Evolutionary conservation across 257 asterid genomes (phyloP), one percentile per base, ranked within the genome.

Genomic region (Apocynum venetum): DNA sequence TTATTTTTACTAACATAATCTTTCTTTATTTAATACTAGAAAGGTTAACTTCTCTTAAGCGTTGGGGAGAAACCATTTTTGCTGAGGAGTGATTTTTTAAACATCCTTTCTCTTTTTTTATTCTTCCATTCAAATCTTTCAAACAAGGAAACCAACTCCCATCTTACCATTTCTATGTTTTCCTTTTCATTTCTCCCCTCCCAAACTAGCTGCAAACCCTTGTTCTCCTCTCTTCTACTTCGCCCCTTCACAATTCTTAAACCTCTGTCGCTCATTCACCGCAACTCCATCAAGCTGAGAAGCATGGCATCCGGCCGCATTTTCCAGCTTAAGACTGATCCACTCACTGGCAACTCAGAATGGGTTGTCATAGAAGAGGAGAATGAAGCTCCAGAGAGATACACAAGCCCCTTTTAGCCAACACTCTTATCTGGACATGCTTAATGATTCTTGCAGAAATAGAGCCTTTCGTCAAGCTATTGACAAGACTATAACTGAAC

Each of bases 381-480:
- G 25, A 92, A 82, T 70, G 83, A 72, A 17, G 70, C 71, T 25
- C 82, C 76, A 19, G 79, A 53, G 81, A 78, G 68, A 74, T 86
- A 46, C 87, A 83, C 2, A 80, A 84, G 51, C 86, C 93, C 78
- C 88, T 90, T 55, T 91, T 95, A 31, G 91, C 97, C 46, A 80
- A 90, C 55, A 95, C 97, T 91, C 96, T 52, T 93, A 90, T 70
- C 93, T 91, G 19, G 97, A 93, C 88, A 93, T 95, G 99, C 98
- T 93, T 80, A 95, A 95, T 73, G 99, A 95, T 71, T 74, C 91
- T 73, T 86, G 78, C 25, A 93, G 98, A 61, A 95, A 91, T 77
- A 82, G 73, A 74, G 97, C 97, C 35, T 95, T 61, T 76, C 86
- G 92, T 55, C 85, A 69, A 76, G 99, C 98, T 80, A 93, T 93